Conservation (phyloP, 1,284 basidiomycete genomes). For the Wolfiporia cocos region DNA sequence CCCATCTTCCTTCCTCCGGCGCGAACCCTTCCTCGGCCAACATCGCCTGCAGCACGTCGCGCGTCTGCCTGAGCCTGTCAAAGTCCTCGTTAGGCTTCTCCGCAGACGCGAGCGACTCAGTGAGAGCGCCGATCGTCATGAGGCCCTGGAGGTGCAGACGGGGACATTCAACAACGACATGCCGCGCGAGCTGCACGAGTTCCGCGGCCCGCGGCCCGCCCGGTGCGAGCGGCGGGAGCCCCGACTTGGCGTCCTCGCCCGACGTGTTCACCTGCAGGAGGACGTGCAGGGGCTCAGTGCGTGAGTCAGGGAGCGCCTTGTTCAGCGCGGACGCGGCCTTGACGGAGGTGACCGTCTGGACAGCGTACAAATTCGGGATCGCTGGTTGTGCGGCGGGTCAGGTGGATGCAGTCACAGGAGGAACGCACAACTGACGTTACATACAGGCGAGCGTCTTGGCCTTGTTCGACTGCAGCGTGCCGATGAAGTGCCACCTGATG, state of each 20-base stretch:
- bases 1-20: slow-evolving; percentile 36
- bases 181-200: slow-evolving; percentile 62
- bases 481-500: slow-evolving; percentile 97
- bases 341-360: slow-evolving; percentile 87
- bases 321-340: slow-evolving; percentile 86
- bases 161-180: slow-evolving; percentile 73
- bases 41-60: slow-evolving; percentile 47
- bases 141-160: slow-evolving; percentile 75
- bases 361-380: slow-evolving; percentile 85
- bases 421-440: slow-evolving; percentile 22
- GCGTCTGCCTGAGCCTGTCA: slow-evolving; percentile 57
- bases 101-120: slow-evolving; percentile 53
- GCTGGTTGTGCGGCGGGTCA: too few relatives aligned
- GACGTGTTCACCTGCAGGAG: slow-evolving; percentile 95
- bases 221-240: slow-evolving; percentile 57
- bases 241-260: slow-evolving; percentile 86
- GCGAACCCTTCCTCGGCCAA: slow-evolving; percentile 31
- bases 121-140: slow-evolving; percentile 94
- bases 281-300: slow-evolving; percentile 56
- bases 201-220: slow-evolving; percentile 31
- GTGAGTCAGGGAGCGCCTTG: slow-evolving; percentile 58
- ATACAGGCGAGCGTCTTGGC: slow-evolving; percentile 84
- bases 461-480: slow-evolving; percentile 93
- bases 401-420: slow-evolving; percentile 1
- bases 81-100: slow-evolving; percentile 83